Conservation (phyloP, 495 filamentous ascomycete species). For the Xylaria scruposa region DNA sequence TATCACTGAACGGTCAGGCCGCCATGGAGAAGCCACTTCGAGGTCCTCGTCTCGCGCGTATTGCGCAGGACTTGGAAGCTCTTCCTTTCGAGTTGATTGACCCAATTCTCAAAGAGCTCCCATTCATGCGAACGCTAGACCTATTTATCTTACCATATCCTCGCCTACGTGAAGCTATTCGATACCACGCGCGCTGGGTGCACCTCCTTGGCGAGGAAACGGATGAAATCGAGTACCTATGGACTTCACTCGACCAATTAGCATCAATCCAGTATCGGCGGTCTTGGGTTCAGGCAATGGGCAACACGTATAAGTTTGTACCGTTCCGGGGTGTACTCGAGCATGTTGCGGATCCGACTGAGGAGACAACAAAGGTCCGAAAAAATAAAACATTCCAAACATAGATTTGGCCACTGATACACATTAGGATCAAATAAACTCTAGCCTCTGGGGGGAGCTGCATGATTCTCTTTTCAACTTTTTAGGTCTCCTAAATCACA, state of each 20-base stretch:
- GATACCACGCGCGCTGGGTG: slow-evolving; percentile 1
- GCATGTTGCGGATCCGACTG: neutral
- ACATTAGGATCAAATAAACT: neutral
- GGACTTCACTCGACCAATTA: slow-evolving; percentile 17
- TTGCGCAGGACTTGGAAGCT: slow-evolving; percentile 31
- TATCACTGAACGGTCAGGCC: neutral
- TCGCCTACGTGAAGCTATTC: slow-evolving; percentile 7
- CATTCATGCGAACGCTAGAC: slow-evolving; percentile 17
- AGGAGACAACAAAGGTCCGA: neutral
- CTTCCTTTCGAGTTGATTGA: slow-evolving; percentile 35
- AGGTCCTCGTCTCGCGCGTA: slow-evolving; percentile 9
- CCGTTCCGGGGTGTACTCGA: neutral
- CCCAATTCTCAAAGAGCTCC: slow-evolving; percentile 30
- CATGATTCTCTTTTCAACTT: neutral
- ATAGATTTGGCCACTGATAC: neutral
- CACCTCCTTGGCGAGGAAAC: neutral
- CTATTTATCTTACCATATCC: neutral
- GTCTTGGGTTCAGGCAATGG: neutral
- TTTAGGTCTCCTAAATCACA: neutral
- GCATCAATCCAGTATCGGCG: neutral
- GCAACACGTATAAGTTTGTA: neutral
- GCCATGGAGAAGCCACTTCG: neutral
- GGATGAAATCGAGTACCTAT: slow-evolving; percentile 20
- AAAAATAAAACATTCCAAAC: neutral
- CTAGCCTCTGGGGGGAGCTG: neutral